These are phyloP conservation scores for Trametes pubescens DNA, from an alignment of 1,284 basidiomycete species.

Conservation along the genomic window DNA sequence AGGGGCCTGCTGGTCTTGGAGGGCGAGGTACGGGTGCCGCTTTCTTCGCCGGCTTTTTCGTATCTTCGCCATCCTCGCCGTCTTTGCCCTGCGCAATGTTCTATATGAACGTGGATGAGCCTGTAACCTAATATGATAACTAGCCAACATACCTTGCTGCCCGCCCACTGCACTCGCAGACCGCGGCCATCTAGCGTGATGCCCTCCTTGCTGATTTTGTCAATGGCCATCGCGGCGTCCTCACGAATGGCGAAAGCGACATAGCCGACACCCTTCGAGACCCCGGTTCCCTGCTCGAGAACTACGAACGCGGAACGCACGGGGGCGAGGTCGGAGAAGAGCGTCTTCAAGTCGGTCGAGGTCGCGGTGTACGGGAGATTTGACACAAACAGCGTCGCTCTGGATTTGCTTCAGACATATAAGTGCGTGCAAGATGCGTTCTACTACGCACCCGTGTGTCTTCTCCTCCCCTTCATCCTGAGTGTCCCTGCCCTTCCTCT, in stretches of 20 bases:
- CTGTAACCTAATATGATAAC: background rate
- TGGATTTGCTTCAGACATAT: constrained; percentile 34
- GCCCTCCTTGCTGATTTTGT: constrained; percentile 63
- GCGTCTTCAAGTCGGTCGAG: constrained; percentile 87
- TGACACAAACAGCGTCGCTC: constrained; percentile 81
- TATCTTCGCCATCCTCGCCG: constrained; percentile 40
- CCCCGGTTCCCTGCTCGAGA: constrained; percentile 77
- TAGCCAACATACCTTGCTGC: constrained; percentile 66
- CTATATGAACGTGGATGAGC: background rate
- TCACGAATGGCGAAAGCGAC: constrained; percentile 92
- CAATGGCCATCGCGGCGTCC: constrained; percentile 84
- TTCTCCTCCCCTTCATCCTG: constrained; percentile 37
- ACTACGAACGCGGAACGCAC: constrained; percentile 96
- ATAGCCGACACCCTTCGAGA: constrained; percentile 98
- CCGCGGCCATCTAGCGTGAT: constrained; percentile 69
- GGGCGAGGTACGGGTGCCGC: constrained; percentile 42
- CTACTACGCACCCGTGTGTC: constrained; percentile 48
- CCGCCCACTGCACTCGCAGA: constrained; percentile 84
- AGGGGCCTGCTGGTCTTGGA: constrained; percentile 47
- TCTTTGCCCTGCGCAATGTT: constrained; percentile 40
- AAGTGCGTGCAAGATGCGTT: background rate
- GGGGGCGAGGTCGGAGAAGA: constrained; percentile 96
- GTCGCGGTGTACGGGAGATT: constrained; percentile 92
- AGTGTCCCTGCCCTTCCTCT: constrained; percentile 59
- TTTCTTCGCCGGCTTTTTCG: constrained; percentile 48